These are phyloP conservation scores for Russula virescens DNA, from an alignment of 768 basidiomycete genomes.

Conservation along the genomic window DNA sequence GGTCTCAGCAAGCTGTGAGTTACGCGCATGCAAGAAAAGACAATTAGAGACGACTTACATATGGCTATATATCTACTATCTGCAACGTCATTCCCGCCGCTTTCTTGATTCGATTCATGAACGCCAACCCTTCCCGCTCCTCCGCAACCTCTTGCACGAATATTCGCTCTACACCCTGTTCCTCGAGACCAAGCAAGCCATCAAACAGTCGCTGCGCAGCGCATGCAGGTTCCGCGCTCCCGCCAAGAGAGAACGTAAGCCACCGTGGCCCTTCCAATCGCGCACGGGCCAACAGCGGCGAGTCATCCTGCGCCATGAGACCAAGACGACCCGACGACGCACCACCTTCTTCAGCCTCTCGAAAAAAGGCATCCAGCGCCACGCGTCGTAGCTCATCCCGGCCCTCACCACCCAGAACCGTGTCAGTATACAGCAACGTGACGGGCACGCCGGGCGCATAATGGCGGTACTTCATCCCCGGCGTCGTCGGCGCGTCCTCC, in stretches of 20 bases:
- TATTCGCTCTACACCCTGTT: conserved; percentile 70
- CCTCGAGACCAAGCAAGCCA: conserved; percentile 77
- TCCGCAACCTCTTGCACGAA: conserved; percentile 81
- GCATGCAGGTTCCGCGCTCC: conserved; percentile 49
- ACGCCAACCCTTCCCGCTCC: conserved; percentile 77
- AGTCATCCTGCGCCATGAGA: conserved; percentile 60
- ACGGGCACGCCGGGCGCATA: conserved; percentile 91
- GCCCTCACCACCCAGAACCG: conserved; percentile 25
- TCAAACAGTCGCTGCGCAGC: conserved; percentile 84
- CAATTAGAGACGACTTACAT: not conserved
- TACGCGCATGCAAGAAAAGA: not conserved
- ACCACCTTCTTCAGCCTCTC: conserved; percentile 29
- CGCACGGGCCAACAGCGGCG: conserved; percentile 33
- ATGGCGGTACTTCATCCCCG: conserved; percentile 98
- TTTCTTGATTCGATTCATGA: conserved; percentile 92
- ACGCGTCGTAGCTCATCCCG: conserved; percentile 25
- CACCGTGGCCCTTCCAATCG: conserved; percentile 40
- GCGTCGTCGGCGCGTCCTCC: conserved; percentile 83
- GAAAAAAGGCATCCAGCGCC: conserved; percentile 36
- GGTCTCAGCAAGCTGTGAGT: conserved; percentile 4
- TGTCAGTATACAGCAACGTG: conserved; percentile 52
- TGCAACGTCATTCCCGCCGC: conserved; percentile 58
- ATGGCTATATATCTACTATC: conserved; percentile 14
- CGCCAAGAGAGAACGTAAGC: conserved; percentile 46
- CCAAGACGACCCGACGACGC: conserved; percentile 41